These are phyloP conservation scores for Penicillium psychrofluorescens DNA, from an alignment of 495 filamentous ascomycete species.

Conservation along the genomic window DNA sequence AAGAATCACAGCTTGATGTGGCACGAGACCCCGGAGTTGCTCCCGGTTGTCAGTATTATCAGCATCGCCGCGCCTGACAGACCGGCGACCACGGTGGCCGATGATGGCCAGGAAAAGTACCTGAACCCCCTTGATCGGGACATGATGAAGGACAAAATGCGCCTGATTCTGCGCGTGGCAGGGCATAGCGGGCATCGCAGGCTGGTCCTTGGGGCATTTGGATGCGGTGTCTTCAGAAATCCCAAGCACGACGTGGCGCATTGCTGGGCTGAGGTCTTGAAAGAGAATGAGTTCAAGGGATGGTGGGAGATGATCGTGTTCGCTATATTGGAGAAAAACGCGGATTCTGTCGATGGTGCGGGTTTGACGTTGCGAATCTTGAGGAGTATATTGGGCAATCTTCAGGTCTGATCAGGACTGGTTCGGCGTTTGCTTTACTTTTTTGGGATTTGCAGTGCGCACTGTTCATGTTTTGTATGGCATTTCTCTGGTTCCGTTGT, in stretches of 20 bases:
- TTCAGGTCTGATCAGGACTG: too few relatives aligned
- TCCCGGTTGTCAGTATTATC: slow-evolving; percentile 51
- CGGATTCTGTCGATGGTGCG: slow-evolving; percentile 16
- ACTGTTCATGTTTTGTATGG: too few relatives aligned
- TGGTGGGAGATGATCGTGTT: slow-evolving; percentile 30
- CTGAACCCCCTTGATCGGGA: slow-evolving; percentile 32
- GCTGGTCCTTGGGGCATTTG: slow-evolving; percentile 59
- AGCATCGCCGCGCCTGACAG: slow-evolving; percentile 45
- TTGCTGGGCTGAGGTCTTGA: slow-evolving; percentile 52
- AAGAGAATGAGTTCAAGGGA: slow-evolving; percentile 45
- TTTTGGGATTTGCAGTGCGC: too few relatives aligned
- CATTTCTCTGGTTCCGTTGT: too few relatives aligned
- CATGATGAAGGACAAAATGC: slow-evolving; percentile 51
- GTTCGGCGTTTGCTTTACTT: too few relatives aligned
- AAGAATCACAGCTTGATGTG: slow-evolving; percentile 37
- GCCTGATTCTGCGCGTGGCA: slow-evolving; percentile 47
- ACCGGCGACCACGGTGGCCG: too few relatives aligned
- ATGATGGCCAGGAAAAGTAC: slow-evolving; percentile 12
- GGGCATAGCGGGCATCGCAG: slow-evolving; percentile 42
- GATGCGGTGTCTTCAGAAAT: slow-evolving; percentile 58
- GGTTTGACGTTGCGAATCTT: slow-evolving; percentile 23
- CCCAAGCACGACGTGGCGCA: slow-evolving; percentile 53
- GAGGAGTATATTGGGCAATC: too few relatives aligned
- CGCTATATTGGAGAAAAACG: slow-evolving; percentile 21
- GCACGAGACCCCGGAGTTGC: slow-evolving; percentile 11